Percentiles rank a stretch among this genome's conserved stretches.
phyloP scores from a whole-genome alignment of 2,329 filamentous ascomycete species.

The Trichoderma sp. region DNA sequence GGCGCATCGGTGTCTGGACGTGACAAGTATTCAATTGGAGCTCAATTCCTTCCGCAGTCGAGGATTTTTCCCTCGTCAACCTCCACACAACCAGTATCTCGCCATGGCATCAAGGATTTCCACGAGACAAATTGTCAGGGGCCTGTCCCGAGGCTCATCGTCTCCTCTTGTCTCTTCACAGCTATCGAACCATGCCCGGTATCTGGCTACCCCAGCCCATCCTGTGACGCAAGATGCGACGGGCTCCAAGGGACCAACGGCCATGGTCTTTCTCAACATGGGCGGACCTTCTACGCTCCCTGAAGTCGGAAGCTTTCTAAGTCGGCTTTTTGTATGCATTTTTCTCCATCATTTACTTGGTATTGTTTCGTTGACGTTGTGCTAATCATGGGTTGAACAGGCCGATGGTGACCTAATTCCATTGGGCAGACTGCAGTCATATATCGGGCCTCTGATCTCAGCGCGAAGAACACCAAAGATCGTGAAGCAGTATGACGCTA shows the following conservation, averaged over 20 bases:
- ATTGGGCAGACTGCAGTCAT: conserved; percentile 87
- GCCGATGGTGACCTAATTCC: conserved; percentile 94
- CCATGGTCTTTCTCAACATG: conserved; percentile 99
- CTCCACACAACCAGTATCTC: background rate
- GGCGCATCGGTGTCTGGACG: conserved; percentile 25
- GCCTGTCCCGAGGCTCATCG: conserved; percentile 35
- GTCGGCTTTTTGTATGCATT: conserved; percentile 79
- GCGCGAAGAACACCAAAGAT: conserved; percentile 92
- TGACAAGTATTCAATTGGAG: background rate
- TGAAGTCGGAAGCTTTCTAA: conserved; percentile 89
- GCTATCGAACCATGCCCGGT: conserved; percentile 39
- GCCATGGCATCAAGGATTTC: conserved; percentile 42
- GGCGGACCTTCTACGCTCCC: conserved; percentile 86
- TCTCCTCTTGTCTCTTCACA: conserved; percentile 39
- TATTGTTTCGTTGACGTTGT: background rate
- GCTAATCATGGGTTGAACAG: conserved; percentile 49
- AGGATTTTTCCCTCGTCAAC: conserved; percentile 8
- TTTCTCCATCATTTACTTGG: background rate
- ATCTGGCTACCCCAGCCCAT: conserved; percentile 56
- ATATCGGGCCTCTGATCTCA: conserved; percentile 87
- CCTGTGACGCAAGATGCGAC: conserved; percentile 79
- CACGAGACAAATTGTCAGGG: conserved; percentile 38
- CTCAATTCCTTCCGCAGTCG: conserved; percentile 2
- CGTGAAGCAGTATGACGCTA: conserved; percentile 90
- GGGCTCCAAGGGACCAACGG: conserved; percentile 78